These are phyloP conservation scores for Aspergillus baeticus DNA, from an alignment of 495 filamentous ascomycete species.

Conservation along the genomic window DNA sequence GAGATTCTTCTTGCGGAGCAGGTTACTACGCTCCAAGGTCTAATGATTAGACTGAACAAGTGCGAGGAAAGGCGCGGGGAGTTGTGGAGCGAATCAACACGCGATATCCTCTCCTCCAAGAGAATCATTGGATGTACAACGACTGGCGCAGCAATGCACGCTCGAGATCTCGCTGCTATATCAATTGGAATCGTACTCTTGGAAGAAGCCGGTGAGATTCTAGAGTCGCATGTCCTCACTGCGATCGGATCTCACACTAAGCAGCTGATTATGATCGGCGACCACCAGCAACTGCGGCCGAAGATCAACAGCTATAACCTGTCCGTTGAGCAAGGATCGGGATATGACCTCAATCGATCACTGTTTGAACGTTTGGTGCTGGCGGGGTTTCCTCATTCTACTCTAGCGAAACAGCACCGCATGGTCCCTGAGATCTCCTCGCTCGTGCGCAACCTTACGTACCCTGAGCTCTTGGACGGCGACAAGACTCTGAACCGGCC, in stretches of 20 bases:
- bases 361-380: slow-evolving; percentile 70
- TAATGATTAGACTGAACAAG: slow-evolving; percentile 42
- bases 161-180: slow-evolving; percentile 45
- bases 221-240: slow-evolving; percentile 70
- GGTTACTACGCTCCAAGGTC: slow-evolving; percentile 33
- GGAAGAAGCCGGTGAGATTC: slow-evolving; percentile 79
- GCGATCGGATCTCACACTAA: slow-evolving; percentile 58
- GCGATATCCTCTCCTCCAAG: slow-evolving; percentile 50
- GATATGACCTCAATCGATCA: slow-evolving; percentile 68
- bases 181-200: slow-evolving; percentile 46
- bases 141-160: slow-evolving; percentile 67
- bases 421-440: slow-evolving; percentile 71
- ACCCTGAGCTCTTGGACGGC: slow-evolving; percentile 63
- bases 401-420: slow-evolving; percentile 62
- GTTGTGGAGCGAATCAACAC: slow-evolving; percentile 44
- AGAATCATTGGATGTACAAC: slow-evolving; percentile 75
- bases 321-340: slow-evolving; percentile 63
- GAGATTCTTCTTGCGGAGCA: slow-evolving; percentile 49
- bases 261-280: slow-evolving; percentile 72
- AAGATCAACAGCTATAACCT: slow-evolving; percentile 66
- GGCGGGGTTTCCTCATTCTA: slow-evolving; percentile 52
- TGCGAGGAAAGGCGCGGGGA: slow-evolving; percentile 36
- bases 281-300: slow-evolving; percentile 75
- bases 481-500: slow-evolving; percentile 49
- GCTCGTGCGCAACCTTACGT: slow-evolving; percentile 58